phyloP scores from a whole-genome alignment of 2,329 filamentous ascomycete species.

The Aspergillus brasiliensis region DNA sequence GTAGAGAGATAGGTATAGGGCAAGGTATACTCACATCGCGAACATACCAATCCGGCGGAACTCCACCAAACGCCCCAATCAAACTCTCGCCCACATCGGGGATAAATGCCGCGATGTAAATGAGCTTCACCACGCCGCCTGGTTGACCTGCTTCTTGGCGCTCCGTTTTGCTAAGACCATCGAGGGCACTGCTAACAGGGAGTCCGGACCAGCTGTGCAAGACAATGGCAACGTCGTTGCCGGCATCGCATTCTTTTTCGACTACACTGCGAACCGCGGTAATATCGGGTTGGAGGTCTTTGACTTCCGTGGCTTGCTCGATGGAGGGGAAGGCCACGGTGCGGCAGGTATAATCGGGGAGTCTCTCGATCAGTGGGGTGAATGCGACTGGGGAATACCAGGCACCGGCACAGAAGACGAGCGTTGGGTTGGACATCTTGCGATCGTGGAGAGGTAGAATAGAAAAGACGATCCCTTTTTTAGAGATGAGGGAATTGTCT shows the following conservation, averaged over 20 bases:
- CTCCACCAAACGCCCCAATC: conserved; percentile 32
- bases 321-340: conserved; percentile 32
- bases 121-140: conserved; percentile 37
- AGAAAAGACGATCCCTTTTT: too few species aligned
- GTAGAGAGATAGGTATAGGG: neutral
- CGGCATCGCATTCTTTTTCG: conserved; percentile 30
- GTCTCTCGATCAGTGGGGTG: conserved; percentile 25
- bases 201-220: conserved; percentile 42
- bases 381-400: conserved; percentile 37
- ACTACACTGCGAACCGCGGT: conserved; percentile 35
- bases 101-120: conserved; percentile 39
- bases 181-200: conserved; percentile 38
- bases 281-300: conserved; percentile 33
- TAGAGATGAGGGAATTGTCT: too few species aligned
- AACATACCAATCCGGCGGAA: conserved; percentile 32
- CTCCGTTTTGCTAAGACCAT: conserved; percentile 34
- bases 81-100: conserved; percentile 35
- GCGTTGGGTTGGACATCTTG: conserved; percentile 24
- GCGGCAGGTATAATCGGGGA: conserved; percentile 26
- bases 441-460: too few species aligned
- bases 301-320: conserved; percentile 24
- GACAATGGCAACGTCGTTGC: conserved; percentile 34
- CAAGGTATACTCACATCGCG: conserved; percentile 27
- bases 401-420: conserved; percentile 35
- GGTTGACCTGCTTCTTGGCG: conserved; percentile 27